These are phyloP conservation scores for Sistotremastrum niveocremeum DNA, from an alignment of 768 basidiomycete species.

Conservation along the genomic window DNA sequence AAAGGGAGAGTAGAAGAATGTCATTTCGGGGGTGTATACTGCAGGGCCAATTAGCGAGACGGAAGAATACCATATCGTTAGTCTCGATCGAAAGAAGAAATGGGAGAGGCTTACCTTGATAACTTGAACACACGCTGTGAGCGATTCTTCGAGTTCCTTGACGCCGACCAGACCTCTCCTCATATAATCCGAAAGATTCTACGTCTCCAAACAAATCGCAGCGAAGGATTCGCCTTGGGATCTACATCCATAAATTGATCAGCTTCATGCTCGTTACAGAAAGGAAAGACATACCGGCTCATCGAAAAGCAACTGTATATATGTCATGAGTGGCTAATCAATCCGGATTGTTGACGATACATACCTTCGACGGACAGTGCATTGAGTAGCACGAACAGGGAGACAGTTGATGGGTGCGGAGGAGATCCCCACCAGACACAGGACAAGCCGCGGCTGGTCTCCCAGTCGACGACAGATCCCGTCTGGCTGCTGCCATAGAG, in stretches of 20 bases:
- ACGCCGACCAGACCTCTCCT: slow-evolving; percentile 47
- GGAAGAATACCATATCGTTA: slow-evolving; percentile 67
- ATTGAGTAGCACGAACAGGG: no score
- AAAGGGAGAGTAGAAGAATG: slow-evolving; percentile 77
- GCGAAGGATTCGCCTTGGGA: slow-evolving; percentile 17
- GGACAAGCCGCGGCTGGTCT: no score
- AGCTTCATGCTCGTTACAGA: slow-evolving; percentile 15
- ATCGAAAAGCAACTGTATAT: no score
- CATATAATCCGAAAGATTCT: slow-evolving; percentile 51
- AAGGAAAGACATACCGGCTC: slow-evolving; percentile 18
- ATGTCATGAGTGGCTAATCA: no score
- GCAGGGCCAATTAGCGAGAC: slow-evolving; percentile 68
- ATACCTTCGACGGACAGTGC: no score
- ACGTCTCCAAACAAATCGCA: slow-evolving; percentile 26
- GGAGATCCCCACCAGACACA: no score
- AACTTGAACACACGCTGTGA: slow-evolving; percentile 29
- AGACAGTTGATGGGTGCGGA: no score
- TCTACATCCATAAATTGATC: slow-evolving; percentile 16
- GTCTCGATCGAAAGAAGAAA: slow-evolving; percentile 20
- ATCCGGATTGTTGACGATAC: no score
- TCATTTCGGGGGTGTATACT: slow-evolving; percentile 72
- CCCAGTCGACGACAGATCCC: no score
- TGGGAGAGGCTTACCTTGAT: slow-evolving; percentile 22
- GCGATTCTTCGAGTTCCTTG: slow-evolving; percentile 55
- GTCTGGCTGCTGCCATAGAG: no score